Evolutionary conservation across 2,329 filamentous ascomycete species (phyloP), one percentile per base, ranked within the genome.

Genomic region (Fusarium graminum): DNA sequence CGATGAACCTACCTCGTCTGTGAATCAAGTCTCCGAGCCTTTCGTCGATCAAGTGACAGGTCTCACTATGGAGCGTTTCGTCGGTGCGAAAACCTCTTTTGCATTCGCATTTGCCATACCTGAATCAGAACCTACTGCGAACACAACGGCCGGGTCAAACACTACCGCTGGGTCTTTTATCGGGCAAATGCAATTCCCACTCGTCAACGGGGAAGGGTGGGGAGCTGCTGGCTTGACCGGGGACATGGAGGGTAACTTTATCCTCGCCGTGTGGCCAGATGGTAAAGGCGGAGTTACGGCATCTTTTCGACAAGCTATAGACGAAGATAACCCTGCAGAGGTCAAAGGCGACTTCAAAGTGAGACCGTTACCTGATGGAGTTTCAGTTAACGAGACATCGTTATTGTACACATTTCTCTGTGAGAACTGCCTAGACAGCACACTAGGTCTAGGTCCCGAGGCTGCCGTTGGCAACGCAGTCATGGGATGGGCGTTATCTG

Each of bases 41-140:
- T 59, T 59, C 4, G 54, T 59, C 3, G 57, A 59, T 2, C 54
- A 59, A 34, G 44, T 59, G 9, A 59, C 57, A 4, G 57, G 57
- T 4, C 57, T 59, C n/a, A 59, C 54, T 7, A 59, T 59, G 57
- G 57, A 59, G 14, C 57, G 57, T 4, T 59, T 59, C n/a, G 7
- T 59, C 2, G 57, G 32, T 1, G 1, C 3, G 7, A 28, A 28
- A 9, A 59, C 57, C 0, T 59, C 54, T 1, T 59, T 59, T 10
- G 5, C 54, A 0, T 59, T 59, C 1, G 38, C 57, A 0, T 17
- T 59, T 2, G 54, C 54, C 2, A 12, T 59, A 0, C 44, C 57
- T 2, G 32, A 59, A 0, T 3, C 54, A 1, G 28, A 14, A 9
- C 14, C 57, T 3, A 8, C 39, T 0, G 17, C 32, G 0, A 59